phyloP scores from a whole-genome alignment of 371 early-diverging fungal genomes.

The Mortierella sp. region DNA sequence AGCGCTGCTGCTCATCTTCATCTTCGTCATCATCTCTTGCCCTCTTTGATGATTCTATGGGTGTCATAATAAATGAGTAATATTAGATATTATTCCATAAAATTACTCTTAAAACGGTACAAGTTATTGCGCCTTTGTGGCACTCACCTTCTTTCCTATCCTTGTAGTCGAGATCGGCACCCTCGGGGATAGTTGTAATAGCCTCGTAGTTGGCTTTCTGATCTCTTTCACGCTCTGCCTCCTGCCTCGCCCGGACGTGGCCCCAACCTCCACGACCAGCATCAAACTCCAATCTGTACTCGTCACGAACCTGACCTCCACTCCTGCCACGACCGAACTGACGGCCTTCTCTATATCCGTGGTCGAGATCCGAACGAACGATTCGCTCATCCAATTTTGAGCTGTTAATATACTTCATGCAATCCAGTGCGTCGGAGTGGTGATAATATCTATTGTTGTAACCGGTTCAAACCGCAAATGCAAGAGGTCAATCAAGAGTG shows the following conservation, averaged over 20 bases:
- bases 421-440: conserved; percentile 87
- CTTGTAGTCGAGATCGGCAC: conserved; percentile 71
- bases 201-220: conserved; percentile 77
- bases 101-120: too few species aligned
- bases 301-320: conserved; percentile 98
- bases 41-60: conserved; percentile 55
- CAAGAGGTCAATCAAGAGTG: background rate
- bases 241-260: conserved; percentile 75
- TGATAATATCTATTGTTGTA: conserved; percentile 82
- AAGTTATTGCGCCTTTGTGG: background rate
- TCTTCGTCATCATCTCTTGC: conserved; percentile 61
- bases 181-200: conserved; percentile 70
- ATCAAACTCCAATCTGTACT: conserved; percentile 95
- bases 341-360: conserved; percentile 95
- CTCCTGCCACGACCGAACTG: conserved; percentile 97
- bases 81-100: background rate
- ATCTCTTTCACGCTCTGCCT: conserved; percentile 71
- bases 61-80: too few species aligned
- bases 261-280: conserved; percentile 98
- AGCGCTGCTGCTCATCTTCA: conserved; percentile 59
- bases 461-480: background rate
- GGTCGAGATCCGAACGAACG: conserved; percentile 97
- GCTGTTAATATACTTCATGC: conserved; percentile 94
- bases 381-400: conserved; percentile 96
- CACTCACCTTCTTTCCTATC: conserved; percentile 51